Conservation (phyloP, 345 rosid species). For the Psidium guajava region DNA sequence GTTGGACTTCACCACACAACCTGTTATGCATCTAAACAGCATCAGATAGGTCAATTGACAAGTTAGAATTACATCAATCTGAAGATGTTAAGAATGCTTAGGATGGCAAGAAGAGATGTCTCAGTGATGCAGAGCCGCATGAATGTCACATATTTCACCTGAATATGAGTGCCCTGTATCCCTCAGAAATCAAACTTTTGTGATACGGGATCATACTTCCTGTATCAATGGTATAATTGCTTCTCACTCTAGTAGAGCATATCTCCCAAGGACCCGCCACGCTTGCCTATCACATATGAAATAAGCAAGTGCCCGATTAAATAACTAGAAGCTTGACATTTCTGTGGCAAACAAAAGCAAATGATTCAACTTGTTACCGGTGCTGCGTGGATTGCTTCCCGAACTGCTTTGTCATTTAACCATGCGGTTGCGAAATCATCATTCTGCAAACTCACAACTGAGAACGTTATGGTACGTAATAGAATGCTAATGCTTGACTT, state of each 20-base stretch:
- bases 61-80: background rate
- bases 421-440: conserved; percentile 35
- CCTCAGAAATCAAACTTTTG: conserved; percentile 14
- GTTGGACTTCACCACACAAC: background rate
- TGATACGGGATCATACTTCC: conserved; percentile 33
- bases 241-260: background rate
- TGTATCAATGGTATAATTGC: background rate
- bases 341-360: background rate
- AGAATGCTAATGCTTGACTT: background rate
- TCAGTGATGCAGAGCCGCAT: background rate
- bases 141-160: conserved; percentile 8
- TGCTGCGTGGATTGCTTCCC: conserved; percentile 41
- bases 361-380: conserved; percentile 9
- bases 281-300: background rate
- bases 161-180: conserved; percentile 31
- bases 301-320: background rate
- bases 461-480: background rate
- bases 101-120: background rate
- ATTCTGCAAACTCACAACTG: conserved; percentile 8
- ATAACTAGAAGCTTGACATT: background rate
- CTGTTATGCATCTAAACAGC: background rate
- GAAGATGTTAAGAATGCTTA: too few relatives aligned
- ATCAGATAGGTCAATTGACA: background rate
- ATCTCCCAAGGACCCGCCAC: conserved; percentile 7
- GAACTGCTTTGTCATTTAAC: conserved; percentile 35